Percentiles rank a stretch among this genome's conserved stretches.
Evolutionary conservation across 2,329 filamentous ascomycete genomes (phyloP).

Genomic region (Xylariaceae sp.): DNA sequence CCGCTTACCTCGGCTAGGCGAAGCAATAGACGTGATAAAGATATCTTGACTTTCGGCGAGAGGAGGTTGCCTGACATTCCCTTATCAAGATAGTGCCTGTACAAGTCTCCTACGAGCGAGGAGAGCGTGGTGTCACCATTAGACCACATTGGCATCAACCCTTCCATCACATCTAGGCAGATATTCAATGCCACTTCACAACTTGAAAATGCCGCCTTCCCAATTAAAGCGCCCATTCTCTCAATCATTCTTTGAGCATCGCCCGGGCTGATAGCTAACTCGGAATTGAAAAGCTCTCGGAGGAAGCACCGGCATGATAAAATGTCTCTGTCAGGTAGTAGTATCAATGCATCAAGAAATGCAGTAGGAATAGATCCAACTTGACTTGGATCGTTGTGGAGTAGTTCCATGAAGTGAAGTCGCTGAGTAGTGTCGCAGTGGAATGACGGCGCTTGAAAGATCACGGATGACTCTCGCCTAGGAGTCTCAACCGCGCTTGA

Average conservation of each 20-base stretch:
- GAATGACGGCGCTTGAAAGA: slow-evolving; percentile 42
- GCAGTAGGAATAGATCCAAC: slow-evolving; percentile 45
- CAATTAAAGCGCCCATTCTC: slow-evolving; percentile 47
- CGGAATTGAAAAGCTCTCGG: slow-evolving; percentile 48
- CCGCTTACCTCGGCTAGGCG: slow-evolving; percentile 62
- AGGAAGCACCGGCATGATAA: slow-evolving; percentile 47
- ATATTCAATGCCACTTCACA: slow-evolving; percentile 68
- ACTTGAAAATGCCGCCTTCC: slow-evolving; percentile 57
- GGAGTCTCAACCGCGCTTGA: slow-evolving; percentile 40
- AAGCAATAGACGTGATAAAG: slow-evolving; percentile 64
- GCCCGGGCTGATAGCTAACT: slow-evolving; percentile 45
- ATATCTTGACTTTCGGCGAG: slow-evolving; percentile 63
- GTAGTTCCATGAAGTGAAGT: slow-evolving; percentile 40
- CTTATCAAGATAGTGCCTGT: slow-evolving; percentile 67
- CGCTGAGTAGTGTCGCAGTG: slow-evolving; percentile 43
- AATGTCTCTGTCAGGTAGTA: slow-evolving; percentile 48
- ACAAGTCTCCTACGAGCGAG: slow-evolving; percentile 68
- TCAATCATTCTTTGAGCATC: slow-evolving; percentile 46
- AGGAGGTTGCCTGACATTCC: slow-evolving; percentile 63
- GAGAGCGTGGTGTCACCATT: slow-evolving; percentile 54
- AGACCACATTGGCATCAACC: slow-evolving; percentile 59
- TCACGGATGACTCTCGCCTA: slow-evolving; percentile 41
- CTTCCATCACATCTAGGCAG: slow-evolving; percentile 63
- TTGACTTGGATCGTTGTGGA: slow-evolving; percentile 41
- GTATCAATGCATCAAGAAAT: slow-evolving; percentile 47